A percentile compares a stretch with the other conserved stretches of the same genome.
Evolutionary conservation across 257 asterid genomes (phyloP).

Genomic region (Ilex asprella): DNA sequence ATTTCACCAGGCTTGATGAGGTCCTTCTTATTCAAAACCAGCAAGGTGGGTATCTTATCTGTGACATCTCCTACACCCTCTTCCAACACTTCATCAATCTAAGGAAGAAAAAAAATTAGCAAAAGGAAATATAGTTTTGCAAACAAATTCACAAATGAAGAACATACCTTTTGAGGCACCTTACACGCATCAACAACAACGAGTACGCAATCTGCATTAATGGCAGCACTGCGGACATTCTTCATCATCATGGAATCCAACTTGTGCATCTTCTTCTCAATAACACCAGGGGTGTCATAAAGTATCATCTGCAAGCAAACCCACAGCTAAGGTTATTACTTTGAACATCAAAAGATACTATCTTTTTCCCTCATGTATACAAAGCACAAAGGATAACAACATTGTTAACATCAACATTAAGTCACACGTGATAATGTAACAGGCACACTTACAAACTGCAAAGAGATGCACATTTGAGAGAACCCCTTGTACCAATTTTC

Average conservation of each 20-base stretch:
- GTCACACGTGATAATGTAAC: no score
- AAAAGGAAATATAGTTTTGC: neutral
- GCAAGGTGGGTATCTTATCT: constrained; percentile 59
- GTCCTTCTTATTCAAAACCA: constrained; percentile 92
- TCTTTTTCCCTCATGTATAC: no score
- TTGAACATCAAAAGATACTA: no score
- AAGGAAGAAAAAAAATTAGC: constrained; percentile 9
- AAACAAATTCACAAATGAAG: neutral
- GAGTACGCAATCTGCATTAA: constrained; percentile 83
- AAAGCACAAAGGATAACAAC: no score
- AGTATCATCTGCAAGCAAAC: constrained; percentile 73
- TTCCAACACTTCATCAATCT: constrained; percentile 86
- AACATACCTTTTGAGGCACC: constrained; percentile 69
- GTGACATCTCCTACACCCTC: constrained; percentile 62
- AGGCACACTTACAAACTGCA: no score
- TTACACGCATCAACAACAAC: constrained; percentile 87
- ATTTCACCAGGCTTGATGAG: constrained; percentile 97
- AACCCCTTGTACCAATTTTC: no score
- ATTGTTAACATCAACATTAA: no score
- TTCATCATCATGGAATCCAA: constrained; percentile 95
- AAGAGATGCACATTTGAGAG: no score
- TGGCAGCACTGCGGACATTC: constrained; percentile 85
- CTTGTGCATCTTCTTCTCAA: constrained; percentile 95
- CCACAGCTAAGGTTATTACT: neutral
- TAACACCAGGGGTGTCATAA: constrained; percentile 95